Evolutionary conservation across 2,329 filamentous ascomycete species (phyloP).

Genomic region (Colletotrichum aenigma): DNA sequence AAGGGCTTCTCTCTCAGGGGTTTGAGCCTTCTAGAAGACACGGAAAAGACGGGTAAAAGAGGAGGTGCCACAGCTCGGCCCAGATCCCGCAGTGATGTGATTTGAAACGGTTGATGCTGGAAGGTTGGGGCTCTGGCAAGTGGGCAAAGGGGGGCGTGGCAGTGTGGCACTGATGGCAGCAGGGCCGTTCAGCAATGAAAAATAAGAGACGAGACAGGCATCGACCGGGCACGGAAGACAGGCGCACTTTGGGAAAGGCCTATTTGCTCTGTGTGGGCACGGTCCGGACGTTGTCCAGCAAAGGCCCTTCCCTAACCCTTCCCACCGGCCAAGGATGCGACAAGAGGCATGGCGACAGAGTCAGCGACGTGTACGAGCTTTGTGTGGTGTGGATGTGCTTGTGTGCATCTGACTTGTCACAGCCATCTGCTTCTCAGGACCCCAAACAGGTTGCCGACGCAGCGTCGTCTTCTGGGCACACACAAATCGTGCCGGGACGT

Average conservation of each 20-base stretch:
- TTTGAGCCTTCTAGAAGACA: slow-evolving; percentile 16
- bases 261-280: slow-evolving; percentile 4
- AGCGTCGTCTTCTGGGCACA: neutral
- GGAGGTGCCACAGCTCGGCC: slow-evolving; percentile 17
- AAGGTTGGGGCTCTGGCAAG: slow-evolving; percentile 5
- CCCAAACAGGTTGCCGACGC: slow-evolving; percentile 10
- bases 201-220: slow-evolving; percentile 16
- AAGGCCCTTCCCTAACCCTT: neutral
- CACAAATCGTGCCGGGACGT: slow-evolving; percentile 4
- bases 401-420: slow-evolving; percentile 20
- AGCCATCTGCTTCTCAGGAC: slow-evolving; percentile 1
- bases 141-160: neutral
- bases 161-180: neutral
- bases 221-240: slow-evolving; percentile 14
- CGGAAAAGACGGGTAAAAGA: slow-evolving; percentile 18
- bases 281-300: slow-evolving; percentile 6
- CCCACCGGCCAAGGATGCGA: slow-evolving; percentile 12
- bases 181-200: neutral
- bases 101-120: slow-evolving; percentile 21
- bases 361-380: slow-evolving; percentile 15
- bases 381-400: slow-evolving; percentile 17
- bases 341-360: slow-evolving; percentile 11
- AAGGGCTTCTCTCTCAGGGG: slow-evolving; percentile 2
- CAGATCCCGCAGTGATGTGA: slow-evolving; percentile 19
- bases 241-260: slow-evolving; percentile 13